Evolutionary conservation across 139 green algal species (phyloP), one percentile per base, ranked within the genome.

Genomic region (Ostreobium quekettii): DNA sequence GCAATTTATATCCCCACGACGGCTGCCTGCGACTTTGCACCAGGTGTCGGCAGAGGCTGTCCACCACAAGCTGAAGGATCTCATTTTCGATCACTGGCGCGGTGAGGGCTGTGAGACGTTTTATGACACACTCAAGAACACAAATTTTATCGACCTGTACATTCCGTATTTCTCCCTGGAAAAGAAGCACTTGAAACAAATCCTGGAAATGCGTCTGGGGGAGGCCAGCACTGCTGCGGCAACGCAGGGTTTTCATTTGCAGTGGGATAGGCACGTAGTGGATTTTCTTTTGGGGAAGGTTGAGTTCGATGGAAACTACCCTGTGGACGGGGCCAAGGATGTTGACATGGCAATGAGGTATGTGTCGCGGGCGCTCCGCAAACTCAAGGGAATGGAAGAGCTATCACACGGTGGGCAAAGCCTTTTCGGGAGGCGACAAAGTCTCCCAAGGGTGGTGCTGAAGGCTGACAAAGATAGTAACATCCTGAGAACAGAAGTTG

Each of bases 91-190:
- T 1, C 59, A 69, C 7, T 95, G 89, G 89, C 42, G 37, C 29
- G 31, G 59, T 1, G 48, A 74, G 15, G 68, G 38, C 0, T 95
- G 89, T 69, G 87, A 94, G 74, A 60, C 72, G 1, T 77, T 67
- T 28, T 68, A 72, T 3, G 86, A 94, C 80, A 90, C 85, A 0
- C 47, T 87, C 8, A 89, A 87, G 69, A 76, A 89, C 58, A 64
- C 85, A 49, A 73, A 65, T 8, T 36, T 85, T n/a, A 69, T 94
- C n/a, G 81, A 90, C 48, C 79, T 86, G 30, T 93, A 86, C 68
- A 63, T 94, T 61, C 87, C 87, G 15, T 94, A 86, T 73, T 79
- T 93, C 36, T 85, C 87, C 8, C 73, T 95, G 74, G 70, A 88
- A 70, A 56, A 53, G 1, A 32, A 31, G 31, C 75, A 90, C 64